phyloP scores from a whole-genome alignment of 441 rosid species.

The Flueggea neowawraea region DNA sequence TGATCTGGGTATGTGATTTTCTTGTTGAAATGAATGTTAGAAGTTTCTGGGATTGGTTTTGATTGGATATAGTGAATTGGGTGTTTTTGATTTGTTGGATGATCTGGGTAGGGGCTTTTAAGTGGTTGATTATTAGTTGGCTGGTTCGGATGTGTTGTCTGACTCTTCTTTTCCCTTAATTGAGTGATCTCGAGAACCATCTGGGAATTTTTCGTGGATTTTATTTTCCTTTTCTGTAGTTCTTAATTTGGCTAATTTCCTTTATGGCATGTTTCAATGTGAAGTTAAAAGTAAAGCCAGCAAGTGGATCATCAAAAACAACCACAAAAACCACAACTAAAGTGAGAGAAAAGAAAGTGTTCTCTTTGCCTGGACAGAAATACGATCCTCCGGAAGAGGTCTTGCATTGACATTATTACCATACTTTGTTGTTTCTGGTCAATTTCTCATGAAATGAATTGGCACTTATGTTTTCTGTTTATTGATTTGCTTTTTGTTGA shows the following conservation, averaged over 20 bases:
- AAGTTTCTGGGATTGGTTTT: too few relatives aligned
- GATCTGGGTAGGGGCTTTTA: too few relatives aligned
- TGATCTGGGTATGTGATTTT: not conserved
- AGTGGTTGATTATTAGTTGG: too few relatives aligned
- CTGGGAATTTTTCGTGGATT: not conserved
- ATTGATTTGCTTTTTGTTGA: slow-evolving; percentile 14
- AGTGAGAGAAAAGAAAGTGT: slow-evolving; percentile 86
- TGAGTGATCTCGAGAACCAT: too few relatives aligned
- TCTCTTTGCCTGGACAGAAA: slow-evolving; percentile 74
- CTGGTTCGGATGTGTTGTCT: not conserved
- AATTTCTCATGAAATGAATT: not conserved
- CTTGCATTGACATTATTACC: slow-evolving; percentile 9
- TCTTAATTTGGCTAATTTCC: not conserved
- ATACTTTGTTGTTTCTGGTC: slow-evolving; percentile 4
- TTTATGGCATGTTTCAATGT: slow-evolving; percentile 12
- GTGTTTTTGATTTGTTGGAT: too few relatives aligned
- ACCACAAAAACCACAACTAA: slow-evolving; percentile 27
- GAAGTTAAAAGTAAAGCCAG: slow-evolving; percentile 45
- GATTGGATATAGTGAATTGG: too few relatives aligned
- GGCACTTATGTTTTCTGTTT: slow-evolving; percentile 11
- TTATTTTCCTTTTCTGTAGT: not conserved
- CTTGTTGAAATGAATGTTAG: too few relatives aligned
- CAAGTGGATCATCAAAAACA: slow-evolving; percentile 50
- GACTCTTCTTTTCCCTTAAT: too few relatives aligned
- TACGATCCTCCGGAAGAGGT: slow-evolving; percentile 95